Percentiles rank a stretch among this genome's conserved stretches.
These are phyloP conservation scores for Pythium diclinum DNA, from an alignment of 352 stramenopile genomes.

Conservation along the genomic window DNA sequence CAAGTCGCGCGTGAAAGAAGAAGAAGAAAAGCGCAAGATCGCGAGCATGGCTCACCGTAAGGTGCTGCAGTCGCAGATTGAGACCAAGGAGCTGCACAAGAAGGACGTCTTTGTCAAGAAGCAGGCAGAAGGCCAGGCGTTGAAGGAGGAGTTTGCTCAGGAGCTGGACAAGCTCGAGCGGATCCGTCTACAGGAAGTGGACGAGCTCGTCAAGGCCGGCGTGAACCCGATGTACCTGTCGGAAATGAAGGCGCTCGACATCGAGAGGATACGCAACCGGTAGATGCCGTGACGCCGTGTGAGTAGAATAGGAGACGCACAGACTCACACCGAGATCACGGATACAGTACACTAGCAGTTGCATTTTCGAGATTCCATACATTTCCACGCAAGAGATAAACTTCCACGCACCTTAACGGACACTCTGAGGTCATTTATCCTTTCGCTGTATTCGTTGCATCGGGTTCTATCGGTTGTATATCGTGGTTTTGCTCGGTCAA, in stretches of 20 bases:
- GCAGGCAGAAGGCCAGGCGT: constrained; percentile 61
- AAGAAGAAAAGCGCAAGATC: constrained; percentile 67
- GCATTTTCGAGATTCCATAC: not conserved
- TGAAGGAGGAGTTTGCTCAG: constrained; percentile 70
- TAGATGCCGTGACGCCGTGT: not conserved
- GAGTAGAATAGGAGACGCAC: not conserved
- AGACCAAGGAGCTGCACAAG: constrained; percentile 75
- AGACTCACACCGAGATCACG: not conserved
- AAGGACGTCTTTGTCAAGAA: constrained; percentile 71
- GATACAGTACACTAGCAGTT: not conserved
- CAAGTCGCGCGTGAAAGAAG: constrained; percentile 45
- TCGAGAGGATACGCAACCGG: constrained; percentile 54
- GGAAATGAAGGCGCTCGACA: constrained; percentile 91
- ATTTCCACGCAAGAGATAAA: not conserved
- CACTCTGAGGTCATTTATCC: too few species aligned
- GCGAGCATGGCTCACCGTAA: constrained; percentile 65
- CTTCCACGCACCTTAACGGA: too few species aligned
- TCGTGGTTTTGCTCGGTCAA: not conserved
- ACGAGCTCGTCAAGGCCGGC: constrained; percentile 80
- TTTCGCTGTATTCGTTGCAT: not conserved
- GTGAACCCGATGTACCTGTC: constrained; percentile 90
- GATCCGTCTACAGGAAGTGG: constrained; percentile 87
- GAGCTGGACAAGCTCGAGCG: constrained; percentile 88
- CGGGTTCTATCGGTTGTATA: not conserved
- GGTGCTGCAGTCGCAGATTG: constrained; percentile 90